Base-by-base conservation (phyloP, 345 rosid species). In the Combretum micranthum region DNA sequence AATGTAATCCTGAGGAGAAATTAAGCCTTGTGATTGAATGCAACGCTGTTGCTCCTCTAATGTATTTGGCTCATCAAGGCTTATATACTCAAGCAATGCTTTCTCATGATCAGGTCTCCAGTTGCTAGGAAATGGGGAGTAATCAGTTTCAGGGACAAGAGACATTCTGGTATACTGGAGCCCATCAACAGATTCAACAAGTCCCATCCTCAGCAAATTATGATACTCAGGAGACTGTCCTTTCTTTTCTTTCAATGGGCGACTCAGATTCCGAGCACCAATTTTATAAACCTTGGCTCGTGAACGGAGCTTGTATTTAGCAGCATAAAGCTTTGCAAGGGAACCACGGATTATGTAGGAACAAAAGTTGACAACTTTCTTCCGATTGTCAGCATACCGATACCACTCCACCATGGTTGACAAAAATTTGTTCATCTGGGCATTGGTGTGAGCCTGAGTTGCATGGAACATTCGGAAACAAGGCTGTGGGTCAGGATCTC, bases 381-480 rank as follows among this genome's bases (percentile, higher is more conserved):
- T 89, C 32, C 96, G 74, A 60, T 83, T 93, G 79, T 93, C 96
- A 11, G 97, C 91, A 64, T 78, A 93, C 55, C 91, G 67, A 66
- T 80, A 93, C 99, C 96, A 93, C 75, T 89, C 97, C 23, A 81
- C 97, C 77, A 83, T 82, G 0, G 91, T 83, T 47, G 86, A 71
- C 74, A 93, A 76, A 44, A 93, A 86, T 68, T 89, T 93, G 64
- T 93, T 93, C 99, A 89, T 89, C 70, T 93, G 97, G 1, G 90
- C 86, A 61, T 93, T 89, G 0, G 96, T 89, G 76, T 93, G 97
- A 76, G 99, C 83, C 73, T 89, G 96, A 53, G 85, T 83, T 10
- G 99, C 97, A 52, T 92, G 99, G 64, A 92, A 89, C 96, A 89
- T 92, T 70, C 97, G 77, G 68, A 92, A 89, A 78, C 97, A 92